Base-by-base conservation (phyloP, 331 rosid species). In the Dryas integrifolia region DNA sequence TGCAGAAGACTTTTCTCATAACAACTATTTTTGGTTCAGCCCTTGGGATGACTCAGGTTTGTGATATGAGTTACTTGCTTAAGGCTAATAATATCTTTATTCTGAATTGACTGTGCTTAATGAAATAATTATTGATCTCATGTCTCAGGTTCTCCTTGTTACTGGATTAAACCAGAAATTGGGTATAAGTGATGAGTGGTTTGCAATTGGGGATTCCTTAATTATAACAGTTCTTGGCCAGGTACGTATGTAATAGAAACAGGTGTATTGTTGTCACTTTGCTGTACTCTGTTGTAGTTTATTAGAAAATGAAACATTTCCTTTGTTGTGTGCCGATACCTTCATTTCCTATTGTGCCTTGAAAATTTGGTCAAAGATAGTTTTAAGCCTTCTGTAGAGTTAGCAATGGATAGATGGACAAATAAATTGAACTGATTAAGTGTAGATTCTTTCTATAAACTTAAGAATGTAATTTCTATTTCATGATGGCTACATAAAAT, bases 21-120 rank as follows among this genome's bases (percentile, higher is more conserved):
- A 89, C 97, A 38, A 84, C 99, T 16, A 45, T 87, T 69, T 51
- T 82, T 46, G 98, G 99, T 74, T 80, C 98, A 67, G 85, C 85
- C 72, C 90, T 95, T 75, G 99, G 99, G 81, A 88, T 95, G 96
- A 91, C 99, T 73, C 97, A 94, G 97, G 98, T 84, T 72, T 76
- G 79, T 76, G 35, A 73, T 45, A 58, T 51, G 58, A 72, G n/a
- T 47, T 73, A 24, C 67, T 41, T 65, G 11, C 21, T 50, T 15
- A 6, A 57, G 5, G 55, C 57, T 67, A n/a, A 39, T 8, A 61
- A 70, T 47, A 18, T 1, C 7, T 49, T 52, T 5, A 41, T 26
- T 13, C 4, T 50, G 55, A 72, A 53, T 13, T 53, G 53, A 55
- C 41, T 14, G 40, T 39, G 26, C 13, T 2, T 10, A 26, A 16